Evolutionary conservation across 1,284 basidiomycete genomes (phyloP), one percentile per base, ranked within the genome.

Genomic region (Amylostereum areolatum): DNA sequence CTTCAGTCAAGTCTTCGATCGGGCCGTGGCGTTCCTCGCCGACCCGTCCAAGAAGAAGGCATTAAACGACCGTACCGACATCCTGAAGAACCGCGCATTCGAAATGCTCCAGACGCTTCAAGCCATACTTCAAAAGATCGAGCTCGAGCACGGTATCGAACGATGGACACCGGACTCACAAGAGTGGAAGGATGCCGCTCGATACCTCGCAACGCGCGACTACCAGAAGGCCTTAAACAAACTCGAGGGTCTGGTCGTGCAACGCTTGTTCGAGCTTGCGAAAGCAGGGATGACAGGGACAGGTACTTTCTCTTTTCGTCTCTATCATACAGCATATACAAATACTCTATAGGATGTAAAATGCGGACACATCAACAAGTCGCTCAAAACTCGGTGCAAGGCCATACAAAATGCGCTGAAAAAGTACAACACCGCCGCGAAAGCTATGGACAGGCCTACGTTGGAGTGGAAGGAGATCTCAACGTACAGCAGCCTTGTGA

Each of bases 341-440:
- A 12, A 5, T 25, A 43, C n/a, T n/a, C n/a, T n/a, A n/a, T n/a
- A n/a, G 62, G 58, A 0, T 64, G 64, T 32, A 62, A 63, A 34
- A 40, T 63, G 1, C 53, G 56, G 2, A 54, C 55, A 31, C 59
- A 64, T 65, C 25, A 48, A 53, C 5, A 64, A 65, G 37, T 57
- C 58, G 0, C 37, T 65, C 1, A 53, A 58, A 18, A 36, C 50
- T 0, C 54, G 54, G 3, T 59, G 53, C 1, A 46, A 57, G 6
- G 57, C 58, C 0, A 59, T 64, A 12, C 45, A 41, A 3, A 55
- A 39, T n/a, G 57, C 59, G 0, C 49, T 65, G 1, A 30, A 36
- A 1, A 33, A 50, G 25, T 64, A 61, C 51, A 65, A 65, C 43
- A 31, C 30, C 0, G 45, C 52, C 2, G 62, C 58, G 3, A 37